A percentile compares a stretch with the other conserved stretches of the same genome.
Evolutionary conservation across 1,284 basidiomycete species (phyloP).

Genomic region (Ganoderma lucidum): DNA sequence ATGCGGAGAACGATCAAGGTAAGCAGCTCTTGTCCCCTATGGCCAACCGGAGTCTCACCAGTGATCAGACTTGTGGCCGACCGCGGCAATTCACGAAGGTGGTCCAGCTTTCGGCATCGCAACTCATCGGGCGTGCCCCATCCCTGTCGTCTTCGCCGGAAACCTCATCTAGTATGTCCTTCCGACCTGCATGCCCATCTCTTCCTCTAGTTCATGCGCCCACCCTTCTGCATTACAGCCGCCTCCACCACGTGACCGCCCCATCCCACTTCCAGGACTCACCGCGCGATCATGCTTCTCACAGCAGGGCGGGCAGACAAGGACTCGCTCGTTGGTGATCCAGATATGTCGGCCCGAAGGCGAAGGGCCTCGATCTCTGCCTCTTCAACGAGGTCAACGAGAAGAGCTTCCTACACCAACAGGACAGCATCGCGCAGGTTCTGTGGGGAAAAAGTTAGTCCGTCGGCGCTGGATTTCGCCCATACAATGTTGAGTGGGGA

Average conservation of each 20-base stretch:
- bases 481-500: not conserved
- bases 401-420: slow-evolving; percentile 87
- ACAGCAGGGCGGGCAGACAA: slow-evolving; percentile 86
- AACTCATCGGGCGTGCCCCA: slow-evolving; percentile 86
- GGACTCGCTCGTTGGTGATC: slow-evolving; percentile 84
- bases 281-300: slow-evolving; percentile 85
- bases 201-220: not conserved
- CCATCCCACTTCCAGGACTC: slow-evolving; percentile 90
- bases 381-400: slow-evolving; percentile 90
- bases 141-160: slow-evolving; percentile 89
- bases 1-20: slow-evolving; percentile 73
- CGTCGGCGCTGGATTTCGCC: no score
- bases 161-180: slow-evolving; percentile 82
- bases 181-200: not conserved
- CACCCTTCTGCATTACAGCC: slow-evolving; percentile 51
- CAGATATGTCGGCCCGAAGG: slow-evolving; percentile 83
- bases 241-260: slow-evolving; percentile 85
- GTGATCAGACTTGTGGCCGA: slow-evolving; percentile 75
- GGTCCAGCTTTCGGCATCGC: slow-evolving; percentile 86
- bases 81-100: slow-evolving; percentile 83
- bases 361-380: slow-evolving; percentile 78
- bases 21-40: slow-evolving; percentile 20
- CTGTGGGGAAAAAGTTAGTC: slow-evolving; percentile 77
- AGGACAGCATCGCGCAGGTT: slow-evolving; percentile 90
- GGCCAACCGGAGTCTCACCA: not conserved